A percentile compares a stretch with the other conserved stretches of the same genome.
phyloP scores from a whole-genome alignment of 768 basidiomycete species.

The Epithele typhae region DNA sequence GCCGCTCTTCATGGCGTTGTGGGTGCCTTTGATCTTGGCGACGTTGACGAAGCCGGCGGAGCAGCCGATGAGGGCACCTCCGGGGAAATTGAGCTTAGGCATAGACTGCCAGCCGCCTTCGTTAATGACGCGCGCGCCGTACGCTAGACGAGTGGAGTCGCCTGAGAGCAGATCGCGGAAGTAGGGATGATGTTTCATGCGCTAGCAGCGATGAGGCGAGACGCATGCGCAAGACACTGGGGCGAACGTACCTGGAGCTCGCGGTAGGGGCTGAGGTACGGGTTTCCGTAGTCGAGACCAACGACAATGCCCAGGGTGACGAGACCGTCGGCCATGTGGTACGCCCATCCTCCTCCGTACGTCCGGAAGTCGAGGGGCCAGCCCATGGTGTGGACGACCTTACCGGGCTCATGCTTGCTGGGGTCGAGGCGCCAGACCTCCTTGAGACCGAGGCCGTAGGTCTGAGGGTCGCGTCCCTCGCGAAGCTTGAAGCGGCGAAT shows the following conservation, averaged over 20 bases:
- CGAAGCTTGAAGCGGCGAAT: slow-evolving; percentile 73
- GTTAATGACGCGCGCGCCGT: slow-evolving; percentile 85
- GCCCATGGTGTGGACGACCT: slow-evolving; percentile 92
- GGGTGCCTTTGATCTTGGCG: slow-evolving; percentile 97
- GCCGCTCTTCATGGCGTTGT: slow-evolving; percentile 98
- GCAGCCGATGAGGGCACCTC: slow-evolving; percentile 92
- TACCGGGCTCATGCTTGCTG: slow-evolving; percentile 59
- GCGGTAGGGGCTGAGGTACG: slow-evolving; percentile 85
- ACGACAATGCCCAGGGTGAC: slow-evolving; percentile 90
- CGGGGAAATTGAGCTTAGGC: slow-evolving; percentile 83
- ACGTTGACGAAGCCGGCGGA: slow-evolving; percentile 95
- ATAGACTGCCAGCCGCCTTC: slow-evolving; percentile 94
- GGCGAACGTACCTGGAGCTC: slow-evolving; percentile 74
- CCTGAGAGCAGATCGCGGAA: slow-evolving; percentile 77
- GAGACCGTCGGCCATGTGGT: slow-evolving; percentile 92
- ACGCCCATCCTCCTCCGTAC: slow-evolving; percentile 90
- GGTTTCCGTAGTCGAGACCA: slow-evolving; percentile 93
- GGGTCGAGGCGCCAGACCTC: slow-evolving; percentile 92
- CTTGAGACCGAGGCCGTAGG: slow-evolving; percentile 94
- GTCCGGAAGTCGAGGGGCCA: slow-evolving; percentile 85
- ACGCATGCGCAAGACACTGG: too few relatives aligned
- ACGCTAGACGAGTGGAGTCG: slow-evolving; percentile 72
- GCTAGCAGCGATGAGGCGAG: slow-evolving; percentile 29
- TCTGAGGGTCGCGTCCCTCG: slow-evolving; percentile 73
- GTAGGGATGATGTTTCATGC: slow-evolving; percentile 97